Percentiles rank a stretch among this genome's conserved stretches.
Conservation (phyloP, 2,329 filamentous ascomycete species). For the Alternaria triticimaculans region DNA sequence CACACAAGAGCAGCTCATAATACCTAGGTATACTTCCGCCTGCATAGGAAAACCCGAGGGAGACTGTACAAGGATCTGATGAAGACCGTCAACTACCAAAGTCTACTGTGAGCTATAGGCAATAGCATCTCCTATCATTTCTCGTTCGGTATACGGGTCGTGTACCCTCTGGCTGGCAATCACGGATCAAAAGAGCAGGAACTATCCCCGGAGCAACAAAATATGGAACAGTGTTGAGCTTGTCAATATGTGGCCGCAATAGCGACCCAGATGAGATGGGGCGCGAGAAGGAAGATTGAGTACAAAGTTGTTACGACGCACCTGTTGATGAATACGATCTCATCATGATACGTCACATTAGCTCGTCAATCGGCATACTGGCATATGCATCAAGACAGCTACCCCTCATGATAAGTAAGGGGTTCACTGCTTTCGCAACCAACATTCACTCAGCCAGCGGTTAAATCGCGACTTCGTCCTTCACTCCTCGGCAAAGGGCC, state of each 20-base stretch:
- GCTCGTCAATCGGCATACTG: not conserved
- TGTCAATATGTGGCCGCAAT: not conserved
- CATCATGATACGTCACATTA: not conserved
- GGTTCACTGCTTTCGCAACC: not conserved
- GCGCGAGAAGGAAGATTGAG: not conserved
- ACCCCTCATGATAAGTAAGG: not conserved
- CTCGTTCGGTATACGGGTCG: accelerated
- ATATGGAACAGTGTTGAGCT: not conserved
- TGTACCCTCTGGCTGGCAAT: not conserved
- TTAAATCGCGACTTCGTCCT: not conserved
- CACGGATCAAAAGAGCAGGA: not conserved
- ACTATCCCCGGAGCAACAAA: not conserved
- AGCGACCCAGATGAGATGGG: accelerated
- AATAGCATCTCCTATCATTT: not conserved
- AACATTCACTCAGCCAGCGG: not conserved
- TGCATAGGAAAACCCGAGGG: not conserved
- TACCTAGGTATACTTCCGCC: not conserved
- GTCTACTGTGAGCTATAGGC: not conserved
- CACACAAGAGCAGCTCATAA: not conserved
- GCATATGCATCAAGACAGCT: not conserved
- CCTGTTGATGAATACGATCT: not conserved
- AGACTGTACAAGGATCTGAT: not conserved
- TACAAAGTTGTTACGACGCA: not conserved
- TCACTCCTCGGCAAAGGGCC: not conserved
- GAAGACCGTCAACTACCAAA: accelerated